These are phyloP conservation scores for Plantago rigida DNA, from an alignment of 305 asterid species.

Conservation along the genomic window DNA sequence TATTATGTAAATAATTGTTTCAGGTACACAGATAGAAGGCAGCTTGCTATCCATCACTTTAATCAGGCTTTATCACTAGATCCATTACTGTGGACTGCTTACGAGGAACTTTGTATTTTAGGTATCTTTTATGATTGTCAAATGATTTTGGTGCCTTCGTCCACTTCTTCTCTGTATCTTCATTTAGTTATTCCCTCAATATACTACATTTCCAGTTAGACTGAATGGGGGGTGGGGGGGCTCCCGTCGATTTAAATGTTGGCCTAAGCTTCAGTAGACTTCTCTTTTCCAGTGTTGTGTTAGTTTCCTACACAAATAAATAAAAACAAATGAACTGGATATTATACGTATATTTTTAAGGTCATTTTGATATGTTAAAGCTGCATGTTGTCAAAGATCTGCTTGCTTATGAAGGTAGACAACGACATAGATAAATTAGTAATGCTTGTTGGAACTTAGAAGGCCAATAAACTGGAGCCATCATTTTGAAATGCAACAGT, in stretches of 20 bases:
- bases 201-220: background rate
- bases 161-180: background rate
- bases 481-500: background rate
- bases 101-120: constrained; percentile 88
- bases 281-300: background rate
- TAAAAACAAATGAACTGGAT: too few species aligned
- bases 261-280: background rate
- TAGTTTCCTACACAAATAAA: background rate
- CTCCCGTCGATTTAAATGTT: too few species aligned
- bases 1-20: constrained; percentile 25
- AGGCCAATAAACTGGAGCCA: background rate
- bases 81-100: constrained; percentile 94
- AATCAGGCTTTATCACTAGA: constrained; percentile 82
- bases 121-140: constrained; percentile 36
- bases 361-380: too few species aligned
- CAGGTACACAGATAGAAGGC: constrained; percentile 90
- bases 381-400: background rate
- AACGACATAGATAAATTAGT: background rate
- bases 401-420: background rate
- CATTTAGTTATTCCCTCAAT: background rate
- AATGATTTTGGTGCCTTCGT: background rate
- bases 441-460: background rate
- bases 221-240: background rate
- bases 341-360: too few species aligned
- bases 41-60: constrained; percentile 80